phyloP scores from a whole-genome alignment of 768 basidiomycete genomes.

The Holtermannia corniformis region DNA sequence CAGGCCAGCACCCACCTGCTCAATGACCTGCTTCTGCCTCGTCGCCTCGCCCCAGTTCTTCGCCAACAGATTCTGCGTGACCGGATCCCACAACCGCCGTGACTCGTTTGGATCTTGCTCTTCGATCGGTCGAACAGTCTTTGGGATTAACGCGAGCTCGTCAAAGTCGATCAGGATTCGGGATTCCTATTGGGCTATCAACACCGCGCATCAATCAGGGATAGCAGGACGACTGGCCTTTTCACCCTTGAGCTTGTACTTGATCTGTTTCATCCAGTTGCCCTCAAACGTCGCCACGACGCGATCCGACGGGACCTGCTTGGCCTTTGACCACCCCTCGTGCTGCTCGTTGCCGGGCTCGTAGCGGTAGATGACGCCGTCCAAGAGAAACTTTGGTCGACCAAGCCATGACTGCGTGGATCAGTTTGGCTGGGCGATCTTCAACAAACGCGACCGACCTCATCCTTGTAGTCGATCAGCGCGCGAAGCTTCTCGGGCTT shows the following conservation, averaged over 20 bases:
- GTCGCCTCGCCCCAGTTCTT: conserved; percentile 91
- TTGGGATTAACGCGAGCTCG: conserved; percentile 62
- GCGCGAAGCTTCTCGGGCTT: conserved; percentile 54
- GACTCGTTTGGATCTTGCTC: conserved; percentile 74
- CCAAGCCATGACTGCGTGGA: conserved; percentile 90
- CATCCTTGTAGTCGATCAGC: conserved; percentile 91
- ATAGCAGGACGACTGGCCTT: conserved; percentile 35
- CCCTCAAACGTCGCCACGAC: conserved; percentile 79
- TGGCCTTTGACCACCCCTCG: conserved; percentile 49
- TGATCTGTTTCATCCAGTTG: conserved; percentile 71
- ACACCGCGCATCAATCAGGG: not conserved
- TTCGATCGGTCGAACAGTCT: conserved; percentile 70
- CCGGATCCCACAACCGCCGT: conserved; percentile 68
- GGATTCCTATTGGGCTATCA: conserved; percentile 48
- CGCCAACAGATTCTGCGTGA: conserved; percentile 61
- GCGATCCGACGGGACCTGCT: conserved; percentile 72
- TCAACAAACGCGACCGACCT: conserved; percentile 48
- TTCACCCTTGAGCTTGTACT: conserved; percentile 54
- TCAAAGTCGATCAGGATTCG: conserved; percentile 66
- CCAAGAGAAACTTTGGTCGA: conserved; percentile 68
- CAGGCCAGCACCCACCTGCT: too few species aligned
- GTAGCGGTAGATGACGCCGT: conserved; percentile 82
- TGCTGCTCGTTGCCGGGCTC: conserved; percentile 50
- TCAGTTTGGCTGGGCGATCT: conserved; percentile 21
- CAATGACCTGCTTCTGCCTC: conserved; percentile 78